Evolutionary conservation across 2,329 filamentous ascomycete species (phyloP).

Genomic region (Colletotrichum sp.): DNA sequence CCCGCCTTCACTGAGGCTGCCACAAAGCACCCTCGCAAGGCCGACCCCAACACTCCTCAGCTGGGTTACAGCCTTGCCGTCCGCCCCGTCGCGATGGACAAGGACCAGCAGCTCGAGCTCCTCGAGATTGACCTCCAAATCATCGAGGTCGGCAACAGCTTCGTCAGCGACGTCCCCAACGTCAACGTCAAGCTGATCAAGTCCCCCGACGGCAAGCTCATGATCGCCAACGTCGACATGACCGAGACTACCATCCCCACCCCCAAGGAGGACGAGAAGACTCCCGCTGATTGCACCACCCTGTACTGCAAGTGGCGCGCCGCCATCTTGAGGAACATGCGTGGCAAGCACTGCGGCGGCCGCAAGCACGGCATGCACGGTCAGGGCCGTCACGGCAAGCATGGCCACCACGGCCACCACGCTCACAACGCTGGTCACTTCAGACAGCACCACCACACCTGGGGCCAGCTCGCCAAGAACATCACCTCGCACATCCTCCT

Average conservation of each 20-base stretch:
- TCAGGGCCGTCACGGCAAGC: slow-evolving; percentile 24
- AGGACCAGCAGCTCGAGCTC: slow-evolving; percentile 57
- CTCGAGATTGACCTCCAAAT: slow-evolving; percentile 62
- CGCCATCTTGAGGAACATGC: slow-evolving; percentile 42
- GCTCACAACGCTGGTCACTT: slow-evolving; percentile 33
- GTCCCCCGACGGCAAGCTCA: slow-evolving; percentile 57
- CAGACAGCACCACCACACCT: slow-evolving; percentile 34
- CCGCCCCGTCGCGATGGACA: slow-evolving; percentile 48
- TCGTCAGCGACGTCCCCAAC: slow-evolving; percentile 57
- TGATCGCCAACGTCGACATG: slow-evolving; percentile 55
- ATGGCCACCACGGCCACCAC: slow-evolving; percentile 28
- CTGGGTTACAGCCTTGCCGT: slow-evolving; percentile 57
- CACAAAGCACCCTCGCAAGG: slow-evolving; percentile 33
- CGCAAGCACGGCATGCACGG: slow-evolving; percentile 24
- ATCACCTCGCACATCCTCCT: slow-evolving; percentile 68
- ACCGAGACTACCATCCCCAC: slow-evolving; percentile 28
- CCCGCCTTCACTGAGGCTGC: slow-evolving; percentile 36
- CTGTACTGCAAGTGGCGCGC: slow-evolving; percentile 61
- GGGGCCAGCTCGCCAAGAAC: slow-evolving; percentile 56
- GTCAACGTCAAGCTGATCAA: slow-evolving; percentile 69
- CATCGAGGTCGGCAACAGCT: slow-evolving; percentile 62
- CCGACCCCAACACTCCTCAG: slow-evolving; percentile 34
- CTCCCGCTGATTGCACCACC: slow-evolving; percentile 40
- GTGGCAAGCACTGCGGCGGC: slow-evolving; percentile 44
- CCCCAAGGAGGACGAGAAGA: slow-evolving; percentile 27